Evolutionary conservation across 345 rosid genomes (phyloP), one percentile per base, ranked within the genome.

Genomic region (Salix dunnii): DNA sequence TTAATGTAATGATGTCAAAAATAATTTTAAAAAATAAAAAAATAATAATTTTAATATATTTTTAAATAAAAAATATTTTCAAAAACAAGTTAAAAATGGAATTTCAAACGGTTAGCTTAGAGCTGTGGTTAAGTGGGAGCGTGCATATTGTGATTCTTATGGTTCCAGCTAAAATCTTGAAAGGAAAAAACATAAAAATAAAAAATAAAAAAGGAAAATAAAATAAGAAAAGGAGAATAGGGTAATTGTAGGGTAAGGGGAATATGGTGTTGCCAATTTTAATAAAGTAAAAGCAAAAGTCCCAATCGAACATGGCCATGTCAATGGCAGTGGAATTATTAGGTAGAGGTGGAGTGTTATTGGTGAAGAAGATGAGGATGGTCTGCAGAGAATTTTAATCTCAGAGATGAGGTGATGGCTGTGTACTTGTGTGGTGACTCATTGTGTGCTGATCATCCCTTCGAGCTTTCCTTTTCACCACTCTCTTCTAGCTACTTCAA

Each of bases 101-200:
- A n/a, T n/a, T n/a, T n/a, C n/a, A n/a, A n/a, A n/a, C n/a, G 55
- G 71, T 83, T 71, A 60, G 6, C 9, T 67, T 4, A 11, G 70
- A 73, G 74, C 86, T 42, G 31, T 70, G 55, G 81, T 85, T 78
- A 43, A 71, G 82, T 69, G 36, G 72, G 80, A 63, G 74, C 80
- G 78, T 55, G 42, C 62, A 79, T 82, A 74, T 84, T 83, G 80
- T 77, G 81, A 82, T 82, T 74, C 81, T 74, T 40, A 10, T 20
- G 20, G 68, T 55, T 75, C 58, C 91, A 90, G 84, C 89, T 87
- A 86, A 77, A 84, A 73, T 23, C 58, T 11, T 9, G 0, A 20
- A 21, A 51, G 13, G 58, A 28, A 14, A 25, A 21, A 6, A 20
- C 58, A 25, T n/a, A 9, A 4, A 36, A 20, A 18, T 6, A 7